Evolutionary conservation across 2,329 filamentous ascomycete genomes (phyloP).

Genomic region (Stromatinia cepivora): DNA sequence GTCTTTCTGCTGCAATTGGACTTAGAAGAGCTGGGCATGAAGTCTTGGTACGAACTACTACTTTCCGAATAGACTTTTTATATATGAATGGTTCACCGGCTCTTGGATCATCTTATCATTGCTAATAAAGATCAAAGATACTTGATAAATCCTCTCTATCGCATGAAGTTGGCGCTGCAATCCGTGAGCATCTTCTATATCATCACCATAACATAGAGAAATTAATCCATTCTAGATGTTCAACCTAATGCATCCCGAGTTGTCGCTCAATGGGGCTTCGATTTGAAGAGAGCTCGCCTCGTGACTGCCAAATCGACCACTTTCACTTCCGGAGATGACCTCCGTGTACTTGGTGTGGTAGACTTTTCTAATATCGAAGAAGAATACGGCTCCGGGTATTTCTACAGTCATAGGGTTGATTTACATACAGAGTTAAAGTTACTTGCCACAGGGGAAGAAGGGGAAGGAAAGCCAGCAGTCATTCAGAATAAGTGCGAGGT

Average conservation of each 20-base stretch:
- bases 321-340: conserved; percentile 37
- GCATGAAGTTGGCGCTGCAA: conserved; percentile 58
- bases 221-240: conserved; percentile 43
- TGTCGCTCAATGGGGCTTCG: conserved; percentile 49
- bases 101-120: no score
- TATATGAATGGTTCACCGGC: neutral
- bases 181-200: conserved; percentile 42
- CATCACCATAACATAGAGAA: neutral
- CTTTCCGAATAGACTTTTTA: neutral
- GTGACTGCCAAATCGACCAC: conserved; percentile 40
- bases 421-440: conserved; percentile 55
- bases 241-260: conserved; percentile 61
- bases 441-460: conserved; percentile 45
- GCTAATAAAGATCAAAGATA: conserved; percentile 42
- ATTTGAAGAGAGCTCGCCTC: conserved; percentile 45
- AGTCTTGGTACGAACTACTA: conserved; percentile 26
- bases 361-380: conserved; percentile 26
- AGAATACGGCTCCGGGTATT: conserved; percentile 47
- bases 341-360: conserved; percentile 26
- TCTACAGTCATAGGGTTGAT: conserved; percentile 53
- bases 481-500: conserved; percentile 47
- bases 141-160: conserved; percentile 58
- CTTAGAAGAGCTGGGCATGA: conserved; percentile 34
- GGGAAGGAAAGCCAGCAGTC: conserved; percentile 41
- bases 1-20: conserved; percentile 53